Evolutionary conservation across 371 early-diverging fungal genomes (phyloP).

Genomic region (Circinella umbellata): DNA sequence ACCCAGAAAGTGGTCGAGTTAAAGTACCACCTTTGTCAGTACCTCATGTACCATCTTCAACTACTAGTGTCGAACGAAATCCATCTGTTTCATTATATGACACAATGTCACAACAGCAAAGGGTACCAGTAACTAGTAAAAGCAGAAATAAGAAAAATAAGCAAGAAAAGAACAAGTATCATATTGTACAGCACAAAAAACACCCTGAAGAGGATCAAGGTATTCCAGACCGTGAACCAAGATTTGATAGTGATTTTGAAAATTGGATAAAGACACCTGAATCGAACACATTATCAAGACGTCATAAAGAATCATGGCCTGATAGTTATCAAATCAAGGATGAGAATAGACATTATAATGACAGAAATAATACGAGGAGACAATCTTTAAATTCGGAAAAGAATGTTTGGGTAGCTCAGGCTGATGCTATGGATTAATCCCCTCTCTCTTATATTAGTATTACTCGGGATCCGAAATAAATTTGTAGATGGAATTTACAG

Average conservation of each 20-base stretch:
- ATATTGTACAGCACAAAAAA: slow-evolving; percentile 10
- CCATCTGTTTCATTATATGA: too few species aligned
- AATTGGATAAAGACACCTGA: slow-evolving; percentile 15
- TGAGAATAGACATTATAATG: background rate
- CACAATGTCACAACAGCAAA: too few species aligned
- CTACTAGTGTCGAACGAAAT: background rate
- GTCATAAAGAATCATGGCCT: background rate
- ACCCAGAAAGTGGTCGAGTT: slow-evolving; percentile 24
- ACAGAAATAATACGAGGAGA: background rate
- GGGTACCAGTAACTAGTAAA: too few species aligned
- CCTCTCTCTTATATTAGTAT: background rate
- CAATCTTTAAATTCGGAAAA: background rate
- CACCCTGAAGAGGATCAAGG: slow-evolving; percentile 7
- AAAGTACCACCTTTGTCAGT: slow-evolving; percentile 21
- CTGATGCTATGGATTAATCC: background rate
- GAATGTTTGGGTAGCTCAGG: background rate
- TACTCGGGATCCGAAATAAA: background rate
- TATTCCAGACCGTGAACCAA: background rate
- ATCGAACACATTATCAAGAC: background rate
- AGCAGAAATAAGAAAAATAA: too few species aligned
- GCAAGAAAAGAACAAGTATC: slow-evolving; percentile 7
- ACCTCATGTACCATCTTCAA: background rate
- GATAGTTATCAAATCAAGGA: slow-evolving; percentile 3
- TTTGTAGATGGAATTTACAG: background rate
- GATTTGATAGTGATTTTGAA: slow-evolving; percentile 25